Evolutionary conservation across 176 grass and related monocot species (phyloP), one percentile per base, ranked within the genome.

Genomic region (Tillandsia leiboldiana): DNA sequence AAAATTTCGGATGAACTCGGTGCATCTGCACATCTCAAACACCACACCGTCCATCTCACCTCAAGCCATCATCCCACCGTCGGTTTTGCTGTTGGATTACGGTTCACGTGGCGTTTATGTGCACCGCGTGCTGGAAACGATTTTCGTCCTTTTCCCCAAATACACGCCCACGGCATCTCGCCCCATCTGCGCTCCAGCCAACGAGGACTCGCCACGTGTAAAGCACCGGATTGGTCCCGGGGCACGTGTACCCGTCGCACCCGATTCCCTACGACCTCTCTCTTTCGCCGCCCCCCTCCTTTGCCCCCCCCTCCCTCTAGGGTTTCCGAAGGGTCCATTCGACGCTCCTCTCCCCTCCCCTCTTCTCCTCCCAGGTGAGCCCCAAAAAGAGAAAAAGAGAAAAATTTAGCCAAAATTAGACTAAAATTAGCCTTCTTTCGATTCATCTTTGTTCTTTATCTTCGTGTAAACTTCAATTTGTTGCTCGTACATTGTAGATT

Each of bases 221-320:
- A 72, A 82, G 84, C 51, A 53, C 51, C 47, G 63, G 49, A 68
- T 26, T 54, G 59, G 15, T 68, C 73, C 64, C 77, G 77, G 63
- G 51, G 68, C 77, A n/a, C 42, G 10, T 64, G 56, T 9, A 61
- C 33, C 33, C 33, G 33, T 42, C 17, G 77, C 33, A 72, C 77
- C 68, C 11, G 77, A 72, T 79, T 72, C 77, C 68, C 42, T 58
- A 70, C 8, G 61, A 67, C 72, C 72, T 69, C 53, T 76, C 80
- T 68, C 73, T 72, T 27, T 65, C 63, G 71, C 65, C 81, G 57
- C 72, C 13, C 27, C 69, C 70, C n/a, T 65, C 70, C 23, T 50
- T 47, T 56, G 54, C 66, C 11, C 4, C 42, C 63, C 22, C 23
- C 18, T 23, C 57, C 9, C 73, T 20, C 64, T 62, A 72, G 77